These are phyloP conservation scores for Pugionium cornutum DNA, from an alignment of 345 rosid genomes.

Conservation along the genomic window DNA sequence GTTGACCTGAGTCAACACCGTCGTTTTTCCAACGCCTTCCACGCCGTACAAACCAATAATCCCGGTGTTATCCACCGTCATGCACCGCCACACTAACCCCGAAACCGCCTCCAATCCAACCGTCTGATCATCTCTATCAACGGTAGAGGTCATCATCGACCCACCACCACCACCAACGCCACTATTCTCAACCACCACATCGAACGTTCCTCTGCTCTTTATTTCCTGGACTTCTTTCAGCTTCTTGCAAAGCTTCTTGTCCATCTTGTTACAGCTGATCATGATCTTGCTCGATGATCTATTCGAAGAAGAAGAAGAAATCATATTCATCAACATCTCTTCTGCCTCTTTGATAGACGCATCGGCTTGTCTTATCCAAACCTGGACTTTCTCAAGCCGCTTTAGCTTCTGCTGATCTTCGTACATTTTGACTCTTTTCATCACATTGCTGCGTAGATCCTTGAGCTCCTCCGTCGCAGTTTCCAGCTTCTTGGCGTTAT, in stretches of 20 bases:
- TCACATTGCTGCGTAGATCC: slow-evolving; percentile 34
- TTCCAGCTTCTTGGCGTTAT: slow-evolving; percentile 33
- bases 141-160: slow-evolving; percentile 32
- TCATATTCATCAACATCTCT: slow-evolving; percentile 26
- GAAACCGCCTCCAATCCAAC: slow-evolving; percentile 42
- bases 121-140: slow-evolving; percentile 36
- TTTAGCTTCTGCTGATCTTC: slow-evolving; percentile 40
- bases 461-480: slow-evolving; percentile 34
- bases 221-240: slow-evolving; percentile 33
- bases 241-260: slow-evolving; percentile 34
- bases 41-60: slow-evolving; percentile 44
- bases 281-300: slow-evolving; percentile 25
- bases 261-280: slow-evolving; percentile 29
- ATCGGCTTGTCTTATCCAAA: slow-evolving; percentile 43
- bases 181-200: slow-evolving; percentile 37
- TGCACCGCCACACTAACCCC: slow-evolving; percentile 39
- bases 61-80: slow-evolving; percentile 37
- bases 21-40: slow-evolving; percentile 49
- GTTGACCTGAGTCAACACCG: slow-evolving; percentile 45
- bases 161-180: slow-evolving; percentile 23
- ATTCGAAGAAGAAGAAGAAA: slow-evolving; percentile 35
- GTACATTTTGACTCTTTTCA: slow-evolving; percentile 37
- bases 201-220: slow-evolving; percentile 37
- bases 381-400: slow-evolving; percentile 31
- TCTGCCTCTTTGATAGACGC: slow-evolving; percentile 33